These are phyloP conservation scores for Sugiyamaella paludigena DNA, from an alignment of 1,139 yeast species.

Conservation along the genomic window DNA sequence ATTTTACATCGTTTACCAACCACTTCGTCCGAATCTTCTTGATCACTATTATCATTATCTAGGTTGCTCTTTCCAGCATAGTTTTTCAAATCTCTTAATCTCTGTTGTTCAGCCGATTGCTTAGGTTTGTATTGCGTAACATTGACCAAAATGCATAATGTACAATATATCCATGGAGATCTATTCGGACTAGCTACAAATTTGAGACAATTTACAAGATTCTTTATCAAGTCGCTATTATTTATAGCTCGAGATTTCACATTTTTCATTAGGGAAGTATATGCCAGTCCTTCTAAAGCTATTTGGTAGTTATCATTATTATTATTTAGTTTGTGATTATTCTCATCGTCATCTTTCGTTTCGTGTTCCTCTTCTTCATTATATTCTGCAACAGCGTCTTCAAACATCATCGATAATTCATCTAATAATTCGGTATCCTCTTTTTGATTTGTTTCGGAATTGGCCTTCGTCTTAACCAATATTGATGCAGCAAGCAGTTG, in stretches of 20 bases:
- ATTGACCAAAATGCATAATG: constrained; percentile 34
- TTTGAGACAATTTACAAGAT: constrained; percentile 16
- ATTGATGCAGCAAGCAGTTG: constrained; percentile 38
- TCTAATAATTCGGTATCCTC: constrained; percentile 27
- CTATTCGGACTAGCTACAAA: constrained; percentile 12
- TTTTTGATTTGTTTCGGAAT: constrained; percentile 24
- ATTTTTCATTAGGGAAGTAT: constrained; percentile 34
- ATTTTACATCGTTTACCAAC: constrained; percentile 29
- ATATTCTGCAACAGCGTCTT: constrained; percentile 26
- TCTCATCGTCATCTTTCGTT: constrained; percentile 1
- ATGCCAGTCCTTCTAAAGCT: constrained; percentile 42
- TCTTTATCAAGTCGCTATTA: constrained; percentile 24
- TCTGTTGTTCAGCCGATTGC: constrained; percentile 35
- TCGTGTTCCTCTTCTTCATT: constrained; percentile 6
- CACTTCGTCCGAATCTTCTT: constrained; percentile 26
- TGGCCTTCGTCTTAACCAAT: constrained; percentile 36
- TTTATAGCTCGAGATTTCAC: constrained; percentile 33
- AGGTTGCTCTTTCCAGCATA: constrained; percentile 33
- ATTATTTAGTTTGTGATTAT: constrained; percentile 8
- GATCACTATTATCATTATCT: constrained; percentile 18
- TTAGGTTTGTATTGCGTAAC: constrained; percentile 36
- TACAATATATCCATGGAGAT: constrained; percentile 31
- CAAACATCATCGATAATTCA: constrained; percentile 34
- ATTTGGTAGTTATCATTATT: constrained; percentile 20
- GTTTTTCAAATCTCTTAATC: constrained; percentile 32